A percentile compares a stretch with the other conserved stretches of the same genome.
These are phyloP conservation scores for Sarocladium kiliense DNA, from an alignment of 2,329 filamentous ascomycete species.

Conservation along the genomic window DNA sequence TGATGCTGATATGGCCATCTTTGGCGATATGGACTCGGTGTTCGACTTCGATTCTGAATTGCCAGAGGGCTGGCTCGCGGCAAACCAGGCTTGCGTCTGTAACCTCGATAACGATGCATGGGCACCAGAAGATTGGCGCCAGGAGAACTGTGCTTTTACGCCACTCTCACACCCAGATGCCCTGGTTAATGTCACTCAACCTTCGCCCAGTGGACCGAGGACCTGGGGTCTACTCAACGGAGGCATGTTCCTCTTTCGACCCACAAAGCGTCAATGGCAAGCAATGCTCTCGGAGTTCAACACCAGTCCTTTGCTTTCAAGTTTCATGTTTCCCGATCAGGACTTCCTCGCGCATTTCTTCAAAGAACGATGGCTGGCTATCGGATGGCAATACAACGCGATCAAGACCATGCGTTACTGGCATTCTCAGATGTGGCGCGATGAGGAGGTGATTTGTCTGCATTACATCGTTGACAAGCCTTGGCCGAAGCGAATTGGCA, in stretches of 20 bases:
- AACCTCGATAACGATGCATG: conserved; percentile 17
- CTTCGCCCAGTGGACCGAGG: not conserved
- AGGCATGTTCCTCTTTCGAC: conserved; percentile 18
- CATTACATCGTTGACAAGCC: conserved; percentile 20
- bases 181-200: conserved; percentile 12
- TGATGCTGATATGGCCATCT: conserved; percentile 17
- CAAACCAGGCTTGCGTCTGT: conserved; percentile 18
- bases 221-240: conserved; percentile 16
- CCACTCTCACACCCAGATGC: conserved; percentile 14
- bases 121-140: conserved; percentile 16
- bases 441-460: conserved; percentile 16
- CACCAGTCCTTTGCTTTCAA: conserved; percentile 12
- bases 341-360: conserved; percentile 17
- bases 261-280: conserved; percentile 13
- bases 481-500: conserved; percentile 13
- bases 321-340: conserved; percentile 17
- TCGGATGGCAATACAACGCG: conserved; percentile 19
- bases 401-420: conserved; percentile 19
- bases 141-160: conserved; percentile 18
- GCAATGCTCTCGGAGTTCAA: conserved; percentile 14
- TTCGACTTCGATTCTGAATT: conserved; percentile 13
- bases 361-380: conserved; percentile 14
- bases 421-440: conserved; percentile 17
- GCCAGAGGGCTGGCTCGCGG: conserved; percentile 16
- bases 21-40: conserved; percentile 16